phyloP scores from a whole-genome alignment of 257 asterid genomes.

The Schizonepeta tenuifolia region DNA sequence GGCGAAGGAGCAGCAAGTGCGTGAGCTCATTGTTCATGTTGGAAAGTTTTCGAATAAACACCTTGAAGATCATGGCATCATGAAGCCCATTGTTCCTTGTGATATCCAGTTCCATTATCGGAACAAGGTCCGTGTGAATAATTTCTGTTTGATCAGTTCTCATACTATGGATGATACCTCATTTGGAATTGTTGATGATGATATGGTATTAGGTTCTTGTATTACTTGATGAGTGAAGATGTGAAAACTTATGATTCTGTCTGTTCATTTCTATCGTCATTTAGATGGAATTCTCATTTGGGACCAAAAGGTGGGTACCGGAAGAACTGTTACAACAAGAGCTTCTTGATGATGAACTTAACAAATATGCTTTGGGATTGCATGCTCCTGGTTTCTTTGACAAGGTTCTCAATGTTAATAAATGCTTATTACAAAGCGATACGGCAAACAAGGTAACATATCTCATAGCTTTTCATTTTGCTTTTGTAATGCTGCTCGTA shows the following conservation, averaged over 20 bases:
- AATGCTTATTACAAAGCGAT: conserved; percentile 86
- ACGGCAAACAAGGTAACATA: conserved; percentile 71
- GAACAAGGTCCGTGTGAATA: conserved; percentile 67
- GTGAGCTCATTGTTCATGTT: conserved; percentile 71
- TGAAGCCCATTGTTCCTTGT: conserved; percentile 93
- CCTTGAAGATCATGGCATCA: conserved; percentile 50
- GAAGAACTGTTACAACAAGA: conserved; percentile 60
- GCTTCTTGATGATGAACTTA: conserved; percentile 37
- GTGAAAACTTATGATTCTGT: background rate
- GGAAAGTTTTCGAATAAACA: conserved; percentile 70
- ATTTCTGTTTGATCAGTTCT: background rate
- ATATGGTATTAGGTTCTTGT: conserved; percentile 19
- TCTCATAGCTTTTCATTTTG: background rate
- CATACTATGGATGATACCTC: conserved; percentile 3
- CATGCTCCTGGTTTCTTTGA: conserved; percentile 97
- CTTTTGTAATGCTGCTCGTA: background rate
- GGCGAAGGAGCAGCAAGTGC: conserved; percentile 89
- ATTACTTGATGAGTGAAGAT: background rate
- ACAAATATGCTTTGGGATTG: conserved; percentile 77
- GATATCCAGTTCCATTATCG: conserved; percentile 85
- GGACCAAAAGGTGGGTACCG: conserved; percentile 86
- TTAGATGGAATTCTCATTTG: conserved; percentile 98
- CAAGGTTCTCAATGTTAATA: conserved; percentile 78
- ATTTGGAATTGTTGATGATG: background rate
- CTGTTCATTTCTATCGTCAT: conserved; percentile 28